Evolutionary conservation across 768 basidiomycete genomes (phyloP).

Genomic region (Vararia minispora): DNA sequence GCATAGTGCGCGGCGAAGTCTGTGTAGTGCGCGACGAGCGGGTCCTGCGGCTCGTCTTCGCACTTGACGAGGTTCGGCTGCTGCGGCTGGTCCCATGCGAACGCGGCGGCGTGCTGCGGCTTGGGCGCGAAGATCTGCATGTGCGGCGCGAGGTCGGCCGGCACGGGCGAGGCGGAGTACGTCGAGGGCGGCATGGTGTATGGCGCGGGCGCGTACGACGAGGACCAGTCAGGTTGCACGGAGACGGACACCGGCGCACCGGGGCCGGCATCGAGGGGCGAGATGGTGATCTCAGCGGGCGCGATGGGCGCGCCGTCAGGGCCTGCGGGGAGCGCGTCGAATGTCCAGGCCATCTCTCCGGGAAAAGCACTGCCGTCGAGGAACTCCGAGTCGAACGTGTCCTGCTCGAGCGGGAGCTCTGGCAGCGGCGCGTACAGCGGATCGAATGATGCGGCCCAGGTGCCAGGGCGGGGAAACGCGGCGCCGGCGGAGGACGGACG

Average conservation of each 20-base stretch:
- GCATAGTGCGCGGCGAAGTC: constrained; percentile 8
- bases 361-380: constrained; percentile 11
- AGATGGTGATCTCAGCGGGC: constrained; percentile 9
- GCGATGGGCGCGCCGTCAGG: no score
- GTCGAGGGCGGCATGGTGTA: constrained; percentile 10
- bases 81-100: not conserved
- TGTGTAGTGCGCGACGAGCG: not conserved
- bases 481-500: constrained; percentile 13
- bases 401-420: constrained; percentile 10
- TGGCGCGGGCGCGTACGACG: constrained; percentile 1
- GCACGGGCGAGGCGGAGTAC: constrained; percentile 12
- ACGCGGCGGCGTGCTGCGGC: constrained; percentile 9
- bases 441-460: constrained; percentile 7
- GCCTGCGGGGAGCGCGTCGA: constrained; percentile 6
- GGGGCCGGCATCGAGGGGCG: constrained; percentile 6
- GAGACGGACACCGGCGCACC: constrained; percentile 1
- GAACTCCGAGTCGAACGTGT: constrained; percentile 7
- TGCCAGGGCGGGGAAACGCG: constrained; percentile 9
- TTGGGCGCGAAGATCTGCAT: constrained; percentile 12
- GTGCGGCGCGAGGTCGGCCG: constrained; percentile 11
- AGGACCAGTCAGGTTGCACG: not conserved
- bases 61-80: no score
- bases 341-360: constrained; percentile 10
- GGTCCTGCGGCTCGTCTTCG: not conserved
- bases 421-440: constrained; percentile 11